phyloP scores from a whole-genome alignment of 768 basidiomycete genomes.

The Mycena metata region DNA sequence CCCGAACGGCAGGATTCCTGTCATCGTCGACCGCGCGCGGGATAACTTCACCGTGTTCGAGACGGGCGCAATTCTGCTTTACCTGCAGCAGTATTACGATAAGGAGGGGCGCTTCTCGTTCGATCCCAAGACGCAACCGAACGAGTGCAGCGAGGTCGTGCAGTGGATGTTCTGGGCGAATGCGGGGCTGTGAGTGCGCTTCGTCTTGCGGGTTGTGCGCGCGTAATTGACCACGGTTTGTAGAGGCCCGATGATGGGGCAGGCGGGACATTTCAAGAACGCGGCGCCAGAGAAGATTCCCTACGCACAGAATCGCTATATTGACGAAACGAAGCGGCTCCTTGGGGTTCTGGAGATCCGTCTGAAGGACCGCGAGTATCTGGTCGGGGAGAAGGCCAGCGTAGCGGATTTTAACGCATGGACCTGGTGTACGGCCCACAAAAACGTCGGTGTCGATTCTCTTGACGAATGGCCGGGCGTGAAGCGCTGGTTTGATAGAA shows the following conservation, averaged over 20 bases:
- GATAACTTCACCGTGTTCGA: conserved; percentile 55
- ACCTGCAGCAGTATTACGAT: conserved; percentile 60
- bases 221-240: not conserved
- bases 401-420: conserved; percentile 58
- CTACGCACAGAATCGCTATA: conserved; percentile 50
- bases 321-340: conserved; percentile 62
- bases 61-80: conserved; percentile 61
- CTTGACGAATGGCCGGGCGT: conserved; percentile 57
- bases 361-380: conserved; percentile 58
- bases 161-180: conserved; percentile 64
- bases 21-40: conserved; percentile 45
- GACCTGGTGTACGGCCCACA: conserved; percentile 48
- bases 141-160: conserved; percentile 55
- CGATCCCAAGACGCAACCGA: conserved; percentile 43
- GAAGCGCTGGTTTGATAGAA: conserved; percentile 54
- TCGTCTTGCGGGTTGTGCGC: not conserved
- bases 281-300: conserved; percentile 18
- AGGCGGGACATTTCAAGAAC: conserved; percentile 32
- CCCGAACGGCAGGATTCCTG: conserved; percentile 60
- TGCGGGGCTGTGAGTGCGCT: conserved; percentile 28
- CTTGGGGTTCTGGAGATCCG: conserved; percentile 63
- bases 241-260: conserved; percentile 38
- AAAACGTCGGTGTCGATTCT: conserved; percentile 49
- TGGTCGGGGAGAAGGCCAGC: conserved; percentile 57
- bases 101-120: conserved; percentile 57